Conservation (phyloP, 208 protist species). For the Trypanosoma melophagium region DNA sequence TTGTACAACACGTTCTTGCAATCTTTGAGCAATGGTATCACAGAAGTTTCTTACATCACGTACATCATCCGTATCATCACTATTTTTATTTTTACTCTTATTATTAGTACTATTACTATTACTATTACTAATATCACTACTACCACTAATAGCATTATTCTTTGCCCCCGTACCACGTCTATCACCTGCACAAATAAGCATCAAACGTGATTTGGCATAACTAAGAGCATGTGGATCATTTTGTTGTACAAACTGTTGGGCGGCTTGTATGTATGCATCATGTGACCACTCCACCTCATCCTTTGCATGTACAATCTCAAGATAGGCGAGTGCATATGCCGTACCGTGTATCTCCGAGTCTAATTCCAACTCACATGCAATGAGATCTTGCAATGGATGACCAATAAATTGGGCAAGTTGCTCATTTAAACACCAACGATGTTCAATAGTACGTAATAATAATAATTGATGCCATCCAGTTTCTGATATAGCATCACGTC, state of each 20-base stretch:
- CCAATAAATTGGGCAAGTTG: constrained; percentile 76
- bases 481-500: constrained; percentile 73
- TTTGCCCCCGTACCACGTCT: constrained; percentile 20
- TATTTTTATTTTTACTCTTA: too few species aligned
- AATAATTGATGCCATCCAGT: constrained; percentile 86
- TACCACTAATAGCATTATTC: not conserved
- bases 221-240: constrained; percentile 43
- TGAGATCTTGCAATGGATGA: constrained; percentile 44
- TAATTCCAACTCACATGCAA: constrained; percentile 41
- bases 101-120: too few species aligned
- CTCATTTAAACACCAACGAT: constrained; percentile 76
- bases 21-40: constrained; percentile 55
- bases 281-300: constrained; percentile 62
- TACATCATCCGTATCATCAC: constrained; percentile 33
- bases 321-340: constrained; percentile 82
- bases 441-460: constrained; percentile 79
- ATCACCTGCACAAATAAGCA: constrained; percentile 40
- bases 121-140: too few species aligned
- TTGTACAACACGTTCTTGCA: constrained; percentile 44
- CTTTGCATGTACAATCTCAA: constrained; percentile 73
- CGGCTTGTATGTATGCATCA: constrained; percentile 55
- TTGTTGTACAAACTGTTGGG: constrained; percentile 50
- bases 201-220: constrained; percentile 57
- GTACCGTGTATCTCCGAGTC: constrained; percentile 79
- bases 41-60: constrained; percentile 63